Evolutionary conservation across 768 basidiomycete species (phyloP), one percentile per base, ranked within the genome.

Genomic region (Tephrocybe rancida): DNA sequence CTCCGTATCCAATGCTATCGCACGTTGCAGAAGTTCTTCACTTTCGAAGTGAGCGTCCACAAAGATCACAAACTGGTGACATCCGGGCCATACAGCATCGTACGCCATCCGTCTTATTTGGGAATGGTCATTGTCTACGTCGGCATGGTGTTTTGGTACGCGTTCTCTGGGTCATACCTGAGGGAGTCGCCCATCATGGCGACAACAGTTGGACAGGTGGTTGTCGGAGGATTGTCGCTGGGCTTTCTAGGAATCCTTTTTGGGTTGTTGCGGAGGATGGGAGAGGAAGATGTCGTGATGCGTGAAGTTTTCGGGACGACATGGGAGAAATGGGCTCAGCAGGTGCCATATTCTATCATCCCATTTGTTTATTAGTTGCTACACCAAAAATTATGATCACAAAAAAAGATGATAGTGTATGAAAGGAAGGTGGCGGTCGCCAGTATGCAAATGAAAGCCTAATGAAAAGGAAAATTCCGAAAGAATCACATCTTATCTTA

Each of bases 1-100:
- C 56, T 78, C 5, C 75, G 75, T 24, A 30, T 71, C 11, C 61
- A 60, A 49, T 78, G 72, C 54, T 77, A 70, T 56, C 68, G 57
- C 14, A 58, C 59, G 11, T 65, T 78, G 25, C 72, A 71, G 13
- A 45, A 56, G 11, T 59, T 69, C 29, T 79, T 78, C 65, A 78
- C 74, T 18, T 74, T 73, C 52, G 68, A 77, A 32, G 58, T 75
- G 30, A 68, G 68, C 52, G 58, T 66, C 22, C 57, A 52, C 25
- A 54, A 60, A n/a, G 59, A 64, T 24, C 67, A 70, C 41, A 56
- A 56, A 25, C 58, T 70, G 24, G 55, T 72, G 18, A 71, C 68
- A 2, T 63, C 57, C 0, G 68, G 71, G 1, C 70, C 72, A 6
- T 73, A 73, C 54, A 45, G 57, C 22, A 47, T 70, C 27, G 68